Percentiles rank a stretch among this genome's conserved stretches.
Evolutionary conservation across 164 flowering plant species (phyloP).

Genomic region (Amborella trichopoda): DNA sequence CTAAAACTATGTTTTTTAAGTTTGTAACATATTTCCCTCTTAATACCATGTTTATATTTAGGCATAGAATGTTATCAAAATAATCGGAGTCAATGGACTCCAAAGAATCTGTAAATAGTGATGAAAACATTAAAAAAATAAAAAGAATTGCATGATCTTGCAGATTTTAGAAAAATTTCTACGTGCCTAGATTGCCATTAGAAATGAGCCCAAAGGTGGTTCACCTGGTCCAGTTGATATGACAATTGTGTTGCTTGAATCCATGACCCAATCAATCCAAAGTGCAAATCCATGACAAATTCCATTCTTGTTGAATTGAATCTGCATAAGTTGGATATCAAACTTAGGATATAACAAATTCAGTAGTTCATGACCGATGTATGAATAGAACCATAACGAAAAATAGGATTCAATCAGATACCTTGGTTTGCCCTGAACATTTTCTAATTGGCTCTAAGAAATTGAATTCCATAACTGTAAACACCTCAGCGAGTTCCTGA

Average conservation of each 20-base stretch:
- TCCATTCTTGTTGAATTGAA: constrained; percentile 43
- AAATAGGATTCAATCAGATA: constrained; percentile 19
- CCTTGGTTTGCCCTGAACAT: constrained; percentile 61
- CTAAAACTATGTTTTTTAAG: too few species aligned
- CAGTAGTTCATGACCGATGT: not conserved
- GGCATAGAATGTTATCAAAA: too few species aligned
- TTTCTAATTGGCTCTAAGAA: constrained; percentile 44
- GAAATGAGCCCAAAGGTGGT: not conserved
- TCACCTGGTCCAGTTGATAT: constrained; percentile 81
- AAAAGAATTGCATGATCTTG: not conserved
- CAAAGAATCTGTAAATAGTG: too few species aligned
- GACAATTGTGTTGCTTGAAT: constrained; percentile 30
- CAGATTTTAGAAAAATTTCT: too few species aligned
- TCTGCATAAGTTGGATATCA: too few species aligned
- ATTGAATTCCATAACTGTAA: constrained; percentile 80
- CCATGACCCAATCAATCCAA: constrained; percentile 97
- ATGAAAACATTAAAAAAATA: not conserved
- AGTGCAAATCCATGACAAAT: constrained; percentile 79
- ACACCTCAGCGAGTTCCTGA: constrained; percentile 59
- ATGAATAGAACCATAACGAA: too few species aligned
- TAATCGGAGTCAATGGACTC: too few species aligned
- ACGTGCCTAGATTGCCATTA: too few species aligned
- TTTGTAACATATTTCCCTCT: too few species aligned
- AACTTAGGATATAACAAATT: not conserved
- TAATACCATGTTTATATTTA: too few species aligned